These are phyloP conservation scores for Delphinella strobiligena DNA, from an alignment of 2,329 filamentous ascomycete species.

Conservation along the genomic window DNA sequence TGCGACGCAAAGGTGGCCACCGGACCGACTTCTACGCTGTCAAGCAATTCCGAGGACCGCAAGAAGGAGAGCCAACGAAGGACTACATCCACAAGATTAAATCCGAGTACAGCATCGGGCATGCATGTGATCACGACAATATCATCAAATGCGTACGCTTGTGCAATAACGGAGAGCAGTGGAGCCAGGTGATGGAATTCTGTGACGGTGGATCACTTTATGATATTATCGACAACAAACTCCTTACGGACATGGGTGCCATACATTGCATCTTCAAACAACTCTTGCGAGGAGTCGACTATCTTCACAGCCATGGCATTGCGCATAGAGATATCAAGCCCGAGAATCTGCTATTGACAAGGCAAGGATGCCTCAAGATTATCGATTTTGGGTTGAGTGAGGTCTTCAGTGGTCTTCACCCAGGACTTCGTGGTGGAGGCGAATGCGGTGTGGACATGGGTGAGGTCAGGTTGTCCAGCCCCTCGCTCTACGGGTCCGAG, in stretches of 20 bases:
- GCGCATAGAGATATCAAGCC: slow-evolving; percentile 86
- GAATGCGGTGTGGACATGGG: slow-evolving; percentile 64
- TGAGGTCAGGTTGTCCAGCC: slow-evolving; percentile 57
- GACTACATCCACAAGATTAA: slow-evolving; percentile 86
- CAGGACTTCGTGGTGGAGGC: slow-evolving; percentile 60
- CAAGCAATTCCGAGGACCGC: slow-evolving; percentile 73
- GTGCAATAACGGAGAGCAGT: slow-evolving; percentile 59
- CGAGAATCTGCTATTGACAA: slow-evolving; percentile 71
- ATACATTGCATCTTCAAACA: slow-evolving; percentile 77
- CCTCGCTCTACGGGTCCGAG: slow-evolving; percentile 72
- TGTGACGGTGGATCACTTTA: slow-evolving; percentile 75
- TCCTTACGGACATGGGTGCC: slow-evolving; percentile 57
- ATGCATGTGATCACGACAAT: slow-evolving; percentile 75
- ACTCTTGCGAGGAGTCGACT: slow-evolving; percentile 67
- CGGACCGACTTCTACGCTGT: slow-evolving; percentile 60
- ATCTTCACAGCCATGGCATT: slow-evolving; percentile 72
- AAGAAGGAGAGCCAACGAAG: slow-evolving; percentile 50
- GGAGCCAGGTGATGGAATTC: slow-evolving; percentile 92
- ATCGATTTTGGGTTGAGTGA: slow-evolving; percentile 86
- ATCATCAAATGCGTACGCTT: slow-evolving; percentile 70
- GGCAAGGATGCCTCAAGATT: slow-evolving; percentile 74
- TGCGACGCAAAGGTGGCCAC: slow-evolving; percentile 42
- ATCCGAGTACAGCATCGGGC: slow-evolving; percentile 78
- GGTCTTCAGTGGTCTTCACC: slow-evolving; percentile 72
- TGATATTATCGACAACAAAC: slow-evolving; percentile 55